These are phyloP conservation scores for Malassezia equina DNA, from an alignment of 1,284 basidiomycete species.

Conservation along the genomic window DNA sequence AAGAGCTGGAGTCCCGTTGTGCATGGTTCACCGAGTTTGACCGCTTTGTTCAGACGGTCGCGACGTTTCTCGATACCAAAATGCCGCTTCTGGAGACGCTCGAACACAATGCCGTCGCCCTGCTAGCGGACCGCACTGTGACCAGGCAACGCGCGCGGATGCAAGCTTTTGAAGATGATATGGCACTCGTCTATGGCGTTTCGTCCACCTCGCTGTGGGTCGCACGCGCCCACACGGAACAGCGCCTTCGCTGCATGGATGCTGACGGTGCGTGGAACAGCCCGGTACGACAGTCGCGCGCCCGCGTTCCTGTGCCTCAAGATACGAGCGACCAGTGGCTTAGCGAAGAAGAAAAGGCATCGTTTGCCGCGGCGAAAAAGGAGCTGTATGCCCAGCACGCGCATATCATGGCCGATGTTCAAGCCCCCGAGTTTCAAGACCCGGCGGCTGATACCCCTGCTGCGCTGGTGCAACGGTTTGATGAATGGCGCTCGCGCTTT, in stretches of 20 bases:
- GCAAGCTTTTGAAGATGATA: slow-evolving; percentile 21
- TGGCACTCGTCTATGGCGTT: slow-evolving; percentile 20
- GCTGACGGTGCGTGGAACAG: slow-evolving; percentile 14
- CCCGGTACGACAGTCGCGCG: slow-evolving; percentile 1
- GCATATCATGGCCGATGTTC: slow-evolving; percentile 24
- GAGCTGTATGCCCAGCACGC: slow-evolving; percentile 18
- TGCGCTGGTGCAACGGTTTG: slow-evolving; percentile 32
- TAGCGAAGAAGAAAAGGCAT: not conserved
- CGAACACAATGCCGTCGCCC: slow-evolving; percentile 22
- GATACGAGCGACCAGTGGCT: slow-evolving; percentile 4
- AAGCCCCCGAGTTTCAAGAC: slow-evolving; percentile 34
- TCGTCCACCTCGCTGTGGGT: slow-evolving; percentile 18
- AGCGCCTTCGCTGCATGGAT: not conserved
- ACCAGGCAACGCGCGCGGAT: slow-evolving; percentile 18
- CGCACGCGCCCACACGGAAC: not conserved
- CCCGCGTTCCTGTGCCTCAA: not conserved
- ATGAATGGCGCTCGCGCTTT: slow-evolving; percentile 27
- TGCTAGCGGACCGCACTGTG: slow-evolving; percentile 19
- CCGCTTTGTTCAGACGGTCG: slow-evolving; percentile 27
- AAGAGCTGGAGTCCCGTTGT: slow-evolving; percentile 24
- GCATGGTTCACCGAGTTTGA: slow-evolving; percentile 41
- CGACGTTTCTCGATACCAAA: slow-evolving; percentile 36
- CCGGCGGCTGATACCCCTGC: slow-evolving; percentile 17
- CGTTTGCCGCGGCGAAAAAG: not conserved
- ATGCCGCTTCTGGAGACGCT: slow-evolving; percentile 25